Evolutionary conservation across 2,329 filamentous ascomycete genomes (phyloP).

Genomic region (Fusarium abutilonis): DNA sequence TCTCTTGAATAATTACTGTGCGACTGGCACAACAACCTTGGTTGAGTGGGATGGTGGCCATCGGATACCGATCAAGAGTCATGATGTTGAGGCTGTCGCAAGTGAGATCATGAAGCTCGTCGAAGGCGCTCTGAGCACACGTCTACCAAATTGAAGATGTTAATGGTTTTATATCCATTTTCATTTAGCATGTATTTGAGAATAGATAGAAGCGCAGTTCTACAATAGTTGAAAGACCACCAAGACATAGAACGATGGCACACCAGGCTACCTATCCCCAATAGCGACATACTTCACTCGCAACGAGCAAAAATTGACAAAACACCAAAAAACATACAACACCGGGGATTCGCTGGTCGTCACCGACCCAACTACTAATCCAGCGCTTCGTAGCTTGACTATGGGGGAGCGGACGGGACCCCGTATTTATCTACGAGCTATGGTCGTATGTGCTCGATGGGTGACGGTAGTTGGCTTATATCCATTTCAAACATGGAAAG

Average conservation of each 20-base stretch:
- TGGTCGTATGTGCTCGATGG: neutral
- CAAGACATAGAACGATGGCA: neutral
- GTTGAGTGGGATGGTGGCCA: constrained; percentile 81
- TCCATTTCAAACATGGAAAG: constrained; percentile 22
- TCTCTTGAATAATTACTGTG: constrained; percentile 69
- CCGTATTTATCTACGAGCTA: constrained; percentile 4
- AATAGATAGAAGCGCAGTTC: neutral
- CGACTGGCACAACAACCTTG: constrained; percentile 61
- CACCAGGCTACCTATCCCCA: neutral
- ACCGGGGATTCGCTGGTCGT: constrained; percentile 5
- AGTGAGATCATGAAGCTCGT: constrained; percentile 44
- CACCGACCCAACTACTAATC: constrained; percentile 7
- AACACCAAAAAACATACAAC: neutral
- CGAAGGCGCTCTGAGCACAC: neutral
- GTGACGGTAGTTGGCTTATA: neutral
- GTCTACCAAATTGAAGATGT: constrained; percentile 8
- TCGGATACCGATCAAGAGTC: constrained; percentile 73
- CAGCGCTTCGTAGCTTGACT: constrained; percentile 5
- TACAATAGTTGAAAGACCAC: neutral
- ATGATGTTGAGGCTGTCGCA: constrained; percentile 65
- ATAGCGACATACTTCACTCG: neutral
- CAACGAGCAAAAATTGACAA: neutral
- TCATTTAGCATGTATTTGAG: neutral
- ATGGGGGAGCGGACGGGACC: constrained; percentile 1
- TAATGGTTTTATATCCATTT: neutral